These are phyloP conservation scores for Teunomyces barrocoloradensis DNA, from an alignment of 805 yeast genomes.

Conservation along the genomic window DNA sequence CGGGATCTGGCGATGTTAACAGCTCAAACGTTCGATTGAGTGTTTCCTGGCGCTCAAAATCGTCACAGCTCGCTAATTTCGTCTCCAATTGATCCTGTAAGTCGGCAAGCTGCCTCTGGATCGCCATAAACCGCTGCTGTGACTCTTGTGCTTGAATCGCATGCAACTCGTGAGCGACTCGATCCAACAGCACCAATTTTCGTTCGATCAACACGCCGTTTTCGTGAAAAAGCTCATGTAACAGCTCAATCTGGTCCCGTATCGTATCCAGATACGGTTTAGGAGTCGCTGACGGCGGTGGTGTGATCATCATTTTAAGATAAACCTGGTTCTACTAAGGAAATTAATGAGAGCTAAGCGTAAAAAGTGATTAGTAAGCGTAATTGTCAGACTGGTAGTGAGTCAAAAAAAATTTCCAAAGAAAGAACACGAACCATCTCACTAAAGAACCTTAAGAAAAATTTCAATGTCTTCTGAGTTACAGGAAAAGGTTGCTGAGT, in stretches of 20 bases:
- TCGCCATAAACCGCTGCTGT: constrained; percentile 1
- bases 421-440: not conserved
- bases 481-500: constrained; percentile 46
- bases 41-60: constrained; percentile 10
- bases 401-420: not conserved
- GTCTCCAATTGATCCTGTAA: constrained; percentile 4
- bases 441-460: not conserved
- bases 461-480: constrained; percentile 19
- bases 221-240: constrained; percentile 10
- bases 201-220: constrained; percentile 9
- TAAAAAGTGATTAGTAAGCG: not conserved
- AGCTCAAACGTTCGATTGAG: constrained; percentile 15
- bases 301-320: constrained; percentile 2
- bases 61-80: not conserved
- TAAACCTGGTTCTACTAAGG: not conserved
- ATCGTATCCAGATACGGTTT: not conserved
- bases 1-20: constrained; percentile 8
- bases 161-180: not conserved
- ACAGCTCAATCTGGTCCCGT: constrained; percentile 10
- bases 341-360: not conserved
- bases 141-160: not conserved
- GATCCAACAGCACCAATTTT: constrained; percentile 6
- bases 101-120: constrained; percentile 8
- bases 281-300: constrained; percentile 1
- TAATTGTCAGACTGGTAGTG: not conserved